Conservation (phyloP, 768 basidiomycete genomes). For the Calvatia gigantea region DNA sequence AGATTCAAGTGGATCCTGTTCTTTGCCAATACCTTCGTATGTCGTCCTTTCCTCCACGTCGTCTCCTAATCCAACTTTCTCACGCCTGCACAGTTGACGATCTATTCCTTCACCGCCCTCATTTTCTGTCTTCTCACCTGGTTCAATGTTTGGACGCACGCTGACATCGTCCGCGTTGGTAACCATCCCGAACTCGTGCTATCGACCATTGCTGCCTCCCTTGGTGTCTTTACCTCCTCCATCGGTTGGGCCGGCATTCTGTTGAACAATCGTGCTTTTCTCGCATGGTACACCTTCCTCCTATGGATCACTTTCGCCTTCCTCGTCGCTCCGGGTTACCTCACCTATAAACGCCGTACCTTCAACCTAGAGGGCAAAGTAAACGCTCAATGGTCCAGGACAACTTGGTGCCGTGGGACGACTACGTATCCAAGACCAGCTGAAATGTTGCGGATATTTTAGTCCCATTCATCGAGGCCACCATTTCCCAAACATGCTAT, state of each 20-base stretch:
- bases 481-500: constrained; percentile 70
- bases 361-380: constrained; percentile 72
- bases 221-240: constrained; percentile 62
- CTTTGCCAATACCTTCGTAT: constrained; percentile 51
- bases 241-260: constrained; percentile 82
- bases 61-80: not conserved
- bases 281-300: constrained; percentile 73
- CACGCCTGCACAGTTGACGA: constrained; percentile 33
- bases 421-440: constrained; percentile 67
- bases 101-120: constrained; percentile 58
- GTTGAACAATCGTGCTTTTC: constrained; percentile 83
- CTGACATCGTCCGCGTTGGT: constrained; percentile 67
- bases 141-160: constrained; percentile 69
- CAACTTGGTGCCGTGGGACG: constrained; percentile 56
- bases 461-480: constrained; percentile 78
- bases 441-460: constrained; percentile 78
- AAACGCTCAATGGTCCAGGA: constrained; percentile 69
- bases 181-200: constrained; percentile 65
- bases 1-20: constrained; percentile 83
- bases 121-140: constrained; percentile 69
- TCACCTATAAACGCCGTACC: constrained; percentile 63
- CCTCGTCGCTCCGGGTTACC: constrained; percentile 73
- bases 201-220: constrained; percentile 60
- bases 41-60: constrained; percentile 15
- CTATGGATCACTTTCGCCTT: constrained; percentile 74